A percentile compares a stretch with the other conserved stretches of the same genome.
Evolutionary conservation across 2,329 filamentous ascomycete genomes (phyloP).

Genomic region (Leptographium lundbergii): DNA sequence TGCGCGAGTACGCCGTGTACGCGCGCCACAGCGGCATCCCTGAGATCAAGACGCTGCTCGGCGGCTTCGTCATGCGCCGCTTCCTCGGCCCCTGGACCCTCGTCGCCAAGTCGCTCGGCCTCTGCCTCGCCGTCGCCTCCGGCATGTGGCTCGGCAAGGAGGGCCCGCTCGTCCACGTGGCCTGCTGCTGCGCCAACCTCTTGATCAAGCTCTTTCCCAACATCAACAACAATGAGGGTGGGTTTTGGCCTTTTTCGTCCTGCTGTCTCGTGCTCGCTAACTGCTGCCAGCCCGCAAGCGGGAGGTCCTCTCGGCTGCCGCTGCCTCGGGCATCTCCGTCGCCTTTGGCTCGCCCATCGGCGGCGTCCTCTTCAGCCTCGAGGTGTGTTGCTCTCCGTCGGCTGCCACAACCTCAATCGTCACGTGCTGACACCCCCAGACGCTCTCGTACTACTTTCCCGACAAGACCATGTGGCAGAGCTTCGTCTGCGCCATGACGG

Average conservation of each 20-base stretch:
- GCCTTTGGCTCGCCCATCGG: conserved; percentile 91
- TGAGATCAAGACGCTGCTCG: conserved; percentile 92
- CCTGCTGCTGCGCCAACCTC: conserved; percentile 88
- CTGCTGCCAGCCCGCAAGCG: conserved; percentile 62
- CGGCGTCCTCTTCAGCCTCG: conserved; percentile 89
- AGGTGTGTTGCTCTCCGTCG: conserved; percentile 27
- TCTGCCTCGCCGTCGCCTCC: conserved; percentile 85
- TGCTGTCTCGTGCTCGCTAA: background rate
- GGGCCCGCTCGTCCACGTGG: conserved; percentile 87
- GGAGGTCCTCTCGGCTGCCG: conserved; percentile 84
- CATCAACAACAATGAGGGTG: conserved; percentile 79
- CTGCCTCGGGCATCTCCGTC: conserved; percentile 84
- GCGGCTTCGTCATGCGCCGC: conserved; percentile 80
- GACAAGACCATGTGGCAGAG: conserved; percentile 99
- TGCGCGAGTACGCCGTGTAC: conserved; percentile 73
- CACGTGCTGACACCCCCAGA: conserved; percentile 28
- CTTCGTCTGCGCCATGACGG: conserved; percentile 98
- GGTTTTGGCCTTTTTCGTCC: background rate
- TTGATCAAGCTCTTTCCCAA: conserved; percentile 80
- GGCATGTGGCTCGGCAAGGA: conserved; percentile 97
- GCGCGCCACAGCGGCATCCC: conserved; percentile 93
- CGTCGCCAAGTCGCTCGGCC: conserved; percentile 74
- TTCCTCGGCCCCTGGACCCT: conserved; percentile 86
- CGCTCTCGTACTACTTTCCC: conserved; percentile 93
- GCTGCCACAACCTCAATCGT: conserved; percentile 2